Evolutionary conservation across 495 filamentous ascomycete species (phyloP).

Genomic region (Neurospora terricola): DNA sequence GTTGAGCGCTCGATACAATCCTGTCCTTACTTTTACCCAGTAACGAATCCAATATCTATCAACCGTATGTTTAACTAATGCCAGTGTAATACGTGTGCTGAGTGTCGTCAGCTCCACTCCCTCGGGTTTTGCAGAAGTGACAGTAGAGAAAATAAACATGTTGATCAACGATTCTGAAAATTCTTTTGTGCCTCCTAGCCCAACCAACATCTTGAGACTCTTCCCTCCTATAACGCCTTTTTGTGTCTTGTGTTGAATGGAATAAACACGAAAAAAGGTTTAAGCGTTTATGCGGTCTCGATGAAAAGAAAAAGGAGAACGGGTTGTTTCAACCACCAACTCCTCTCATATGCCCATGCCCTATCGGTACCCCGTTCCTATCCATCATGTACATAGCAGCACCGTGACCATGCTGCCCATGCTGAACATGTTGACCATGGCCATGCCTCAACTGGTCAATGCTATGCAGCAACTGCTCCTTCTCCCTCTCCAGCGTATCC

Average conservation of each 20-base stretch:
- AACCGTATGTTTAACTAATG: neutral
- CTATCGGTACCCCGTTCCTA: neutral
- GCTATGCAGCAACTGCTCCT: slow-evolving; percentile 20
- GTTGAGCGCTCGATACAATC: neutral
- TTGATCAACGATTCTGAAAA: neutral
- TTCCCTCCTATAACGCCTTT: neutral
- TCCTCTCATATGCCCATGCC: neutral
- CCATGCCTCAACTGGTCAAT: slow-evolving; percentile 16
- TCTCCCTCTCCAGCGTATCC: slow-evolving; percentile 24
- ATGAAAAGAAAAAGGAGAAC: neutral
- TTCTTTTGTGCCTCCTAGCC: neutral
- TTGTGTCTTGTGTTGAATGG: neutral
- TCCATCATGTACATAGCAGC: neutral
- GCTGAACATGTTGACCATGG: neutral
- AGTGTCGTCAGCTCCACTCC: neutral
- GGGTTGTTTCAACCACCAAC: neutral
- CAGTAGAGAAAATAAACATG: too few species aligned
- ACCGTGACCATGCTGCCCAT: neutral
- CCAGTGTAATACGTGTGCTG: neutral
- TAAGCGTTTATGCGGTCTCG: neutral
- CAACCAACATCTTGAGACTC: neutral
- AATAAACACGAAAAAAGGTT: neutral
- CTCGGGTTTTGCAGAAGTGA: neutral
- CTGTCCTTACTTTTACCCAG: neutral
- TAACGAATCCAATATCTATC: neutral